Evolutionary conservation across 768 basidiomycete genomes (phyloP), one percentile per base, ranked within the genome.

Genomic region (Coprinopsis cinerea): DNA sequence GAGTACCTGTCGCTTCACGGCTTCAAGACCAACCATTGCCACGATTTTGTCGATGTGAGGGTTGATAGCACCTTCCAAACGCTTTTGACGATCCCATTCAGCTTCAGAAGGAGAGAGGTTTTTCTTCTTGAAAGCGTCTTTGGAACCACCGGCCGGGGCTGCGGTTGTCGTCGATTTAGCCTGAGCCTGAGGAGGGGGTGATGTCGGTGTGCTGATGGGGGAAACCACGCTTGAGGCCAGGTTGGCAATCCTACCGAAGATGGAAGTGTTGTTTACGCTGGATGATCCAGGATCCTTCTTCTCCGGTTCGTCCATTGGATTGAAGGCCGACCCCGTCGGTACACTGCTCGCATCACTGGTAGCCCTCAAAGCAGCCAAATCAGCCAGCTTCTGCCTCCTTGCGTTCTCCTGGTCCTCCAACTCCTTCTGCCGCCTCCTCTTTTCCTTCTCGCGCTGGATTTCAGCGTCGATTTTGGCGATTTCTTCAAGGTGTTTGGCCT

Each of bases 11-110:
- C 52, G 52, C 61, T 87, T 88, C 49, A 88, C 83, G 1, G 73
- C 66, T 57, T 86, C 84, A 3, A 88, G 70, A 2, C 85, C 85
- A 1, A 73, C 81, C 80, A 88, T 77, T 2, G 62, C 74, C 84
- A 87, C 87, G 54, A 85, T 74, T 2, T 70, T 66, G 54, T 87
- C 85, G 20, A 88, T 76, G n/a, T 75, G 66, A 4, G 61, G 58
- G 49, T 81, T 82, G 20, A 57, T 62, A 1, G 63, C 76, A 2
- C 83, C 82, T 18, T 80, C 74, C 0, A 77, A 48, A 2, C 61
- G 61, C 61, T 87, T 87, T 60, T 78, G 77, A 9, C 75, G 64
- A 49, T 75, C 62, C 85, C 85, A 87, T 45, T 77, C 74, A 0
- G 59, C 53, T 59, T 73, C 61, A 1, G 77, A 67, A 11, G 63